Conservation (phyloP, 2,329 filamentous ascomycete species). For the Claviceps sp. region DNA sequence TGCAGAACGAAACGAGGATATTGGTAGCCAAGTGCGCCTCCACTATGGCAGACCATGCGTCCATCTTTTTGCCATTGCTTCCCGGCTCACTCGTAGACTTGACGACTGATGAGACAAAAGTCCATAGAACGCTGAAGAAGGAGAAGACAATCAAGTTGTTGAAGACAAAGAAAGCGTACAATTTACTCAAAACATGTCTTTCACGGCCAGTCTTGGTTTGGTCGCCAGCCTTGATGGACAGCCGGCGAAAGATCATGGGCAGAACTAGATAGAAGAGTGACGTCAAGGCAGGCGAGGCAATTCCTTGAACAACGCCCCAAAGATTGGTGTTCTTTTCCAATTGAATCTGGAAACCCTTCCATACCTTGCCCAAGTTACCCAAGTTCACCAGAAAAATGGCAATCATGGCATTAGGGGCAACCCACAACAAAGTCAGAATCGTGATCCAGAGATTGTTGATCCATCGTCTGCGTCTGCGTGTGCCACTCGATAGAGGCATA, state of each 20-base stretch:
- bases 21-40: slow-evolving; percentile 47
- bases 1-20: slow-evolving; percentile 63
- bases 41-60: slow-evolving; percentile 56
- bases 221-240: slow-evolving; percentile 75
- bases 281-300: slow-evolving; percentile 73
- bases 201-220: slow-evolving; percentile 86
- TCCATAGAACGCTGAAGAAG: slow-evolving; percentile 72
- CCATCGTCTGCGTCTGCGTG: slow-evolving; percentile 58
- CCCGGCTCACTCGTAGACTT: slow-evolving; percentile 30
- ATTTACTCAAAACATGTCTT: slow-evolving; percentile 75
- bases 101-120: slow-evolving; percentile 54
- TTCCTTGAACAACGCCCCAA: slow-evolving; percentile 88
- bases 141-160: slow-evolving; percentile 96
- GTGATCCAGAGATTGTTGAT: slow-evolving; percentile 77
- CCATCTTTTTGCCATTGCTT: slow-evolving; percentile 28
- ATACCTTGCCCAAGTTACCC: slow-evolving; percentile 64
- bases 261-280: slow-evolving; percentile 79
- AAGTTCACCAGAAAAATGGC: slow-evolving; percentile 87
- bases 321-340: slow-evolving; percentile 48
- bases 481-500: slow-evolving; percentile 55
- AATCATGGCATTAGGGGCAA: slow-evolving; percentile 86
- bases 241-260: slow-evolving; percentile 78
- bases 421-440: slow-evolving; percentile 71
- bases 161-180: slow-evolving; percentile 94
- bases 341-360: slow-evolving; percentile 57